Conservation (phyloP, 768 basidiomycete species). For the Hydnomerulius pinastri region DNA sequence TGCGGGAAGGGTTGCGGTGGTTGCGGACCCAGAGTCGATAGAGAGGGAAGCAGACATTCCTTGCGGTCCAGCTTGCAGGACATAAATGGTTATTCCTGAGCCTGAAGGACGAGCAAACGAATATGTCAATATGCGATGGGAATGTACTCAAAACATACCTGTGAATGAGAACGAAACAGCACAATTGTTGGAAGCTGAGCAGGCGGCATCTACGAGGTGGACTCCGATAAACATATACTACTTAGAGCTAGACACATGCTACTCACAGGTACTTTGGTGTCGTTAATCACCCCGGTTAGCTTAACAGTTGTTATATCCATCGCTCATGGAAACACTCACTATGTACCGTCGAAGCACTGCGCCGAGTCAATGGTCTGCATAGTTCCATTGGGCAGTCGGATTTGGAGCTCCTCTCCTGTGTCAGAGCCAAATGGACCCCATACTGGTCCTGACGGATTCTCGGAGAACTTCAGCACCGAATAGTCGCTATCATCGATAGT, state of each 20-base stretch:
- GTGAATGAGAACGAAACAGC: slow-evolving; percentile 26
- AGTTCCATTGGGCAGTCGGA: slow-evolving; percentile 28
- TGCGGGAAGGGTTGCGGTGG: slow-evolving; percentile 21
- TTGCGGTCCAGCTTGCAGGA: slow-evolving; percentile 27
- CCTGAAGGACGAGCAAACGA: slow-evolving; percentile 8
- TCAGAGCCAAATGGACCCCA: slow-evolving; percentile 28
- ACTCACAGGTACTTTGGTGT: slow-evolving; percentile 28
- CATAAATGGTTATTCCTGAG: slow-evolving; percentile 31
- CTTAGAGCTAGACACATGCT: neutral
- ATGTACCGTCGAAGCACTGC: slow-evolving; percentile 27
- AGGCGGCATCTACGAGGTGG: slow-evolving; percentile 21
- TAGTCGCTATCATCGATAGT: slow-evolving; percentile 30
- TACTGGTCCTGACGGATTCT: slow-evolving; percentile 28
- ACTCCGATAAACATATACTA: neutral
- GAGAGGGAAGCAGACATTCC: slow-evolving; percentile 30
- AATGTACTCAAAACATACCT: slow-evolving; percentile 5
- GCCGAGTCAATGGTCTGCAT: slow-evolving; percentile 22
- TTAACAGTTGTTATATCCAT: too few species aligned
- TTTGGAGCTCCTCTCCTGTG: slow-evolving; percentile 17
- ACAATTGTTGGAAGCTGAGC: slow-evolving; percentile 23
- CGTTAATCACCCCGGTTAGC: too few species aligned
- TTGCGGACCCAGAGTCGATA: slow-evolving; percentile 23
- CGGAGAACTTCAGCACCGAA: slow-evolving; percentile 24
- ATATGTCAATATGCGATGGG: neutral
- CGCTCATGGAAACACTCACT: slow-evolving; percentile 16